These are phyloP conservation scores for Xylariaceae sp. DNA, from an alignment of 2,329 filamentous ascomycete genomes.

Conservation along the genomic window DNA sequence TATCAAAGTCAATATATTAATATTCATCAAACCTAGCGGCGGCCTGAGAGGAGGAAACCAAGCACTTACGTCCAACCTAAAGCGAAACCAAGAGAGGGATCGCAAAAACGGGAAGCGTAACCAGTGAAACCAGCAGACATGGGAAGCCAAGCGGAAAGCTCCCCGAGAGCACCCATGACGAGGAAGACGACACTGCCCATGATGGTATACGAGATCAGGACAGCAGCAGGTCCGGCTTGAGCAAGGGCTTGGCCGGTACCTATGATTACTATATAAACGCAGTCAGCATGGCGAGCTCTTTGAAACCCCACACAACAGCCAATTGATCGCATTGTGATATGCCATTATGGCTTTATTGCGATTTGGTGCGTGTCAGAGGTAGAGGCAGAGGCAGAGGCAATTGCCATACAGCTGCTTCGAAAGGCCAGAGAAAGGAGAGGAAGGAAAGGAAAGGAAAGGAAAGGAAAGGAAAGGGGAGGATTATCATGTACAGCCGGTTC, in stretches of 20 bases:
- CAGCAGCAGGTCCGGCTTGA: slow-evolving; percentile 55
- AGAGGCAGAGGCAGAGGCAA: background rate
- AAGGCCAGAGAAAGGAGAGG: background rate
- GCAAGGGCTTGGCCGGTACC: slow-evolving; percentile 54
- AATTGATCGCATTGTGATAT: background rate
- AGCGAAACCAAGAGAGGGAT: slow-evolving; percentile 74
- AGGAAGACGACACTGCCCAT: slow-evolving; percentile 70
- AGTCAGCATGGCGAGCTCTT: background rate
- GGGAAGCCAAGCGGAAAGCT: slow-evolving; percentile 81
- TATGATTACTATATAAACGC: slow-evolving; percentile 50
- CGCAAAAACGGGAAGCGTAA: slow-evolving; percentile 72
- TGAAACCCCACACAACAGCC: background rate
- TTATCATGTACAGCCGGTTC: slow-evolving; percentile 47
- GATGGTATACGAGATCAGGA: slow-evolving; percentile 65
- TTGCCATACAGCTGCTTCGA: background rate
- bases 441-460: background rate
- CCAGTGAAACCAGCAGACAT: slow-evolving; percentile 74
- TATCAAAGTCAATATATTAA: slow-evolving; percentile 16
- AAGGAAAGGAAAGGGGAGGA: background rate
- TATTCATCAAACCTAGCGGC: background rate
- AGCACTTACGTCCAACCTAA: slow-evolving; percentile 61
- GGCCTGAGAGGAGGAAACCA: background rate
- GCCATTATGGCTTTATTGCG: background rate
- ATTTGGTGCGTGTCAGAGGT: background rate
- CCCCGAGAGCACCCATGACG: slow-evolving; percentile 75